Percentiles rank a stretch among this genome's conserved stretches.
Evolutionary conservation across 768 basidiomycete species (phyloP).

Genomic region (Lentinula guzmanii): DNA sequence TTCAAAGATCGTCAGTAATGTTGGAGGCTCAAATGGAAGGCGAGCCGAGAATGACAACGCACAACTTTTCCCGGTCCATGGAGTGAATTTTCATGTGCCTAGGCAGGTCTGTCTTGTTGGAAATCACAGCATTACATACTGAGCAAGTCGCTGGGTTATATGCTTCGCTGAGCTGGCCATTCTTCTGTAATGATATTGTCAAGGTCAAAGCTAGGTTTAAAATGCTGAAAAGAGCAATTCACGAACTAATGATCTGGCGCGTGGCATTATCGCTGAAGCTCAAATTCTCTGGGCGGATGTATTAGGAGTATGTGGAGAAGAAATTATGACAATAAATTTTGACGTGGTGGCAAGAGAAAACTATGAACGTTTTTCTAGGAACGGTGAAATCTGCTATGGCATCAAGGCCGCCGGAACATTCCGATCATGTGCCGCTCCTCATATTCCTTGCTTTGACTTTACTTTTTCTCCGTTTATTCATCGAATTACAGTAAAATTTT

Average conservation of each 20-base stretch:
- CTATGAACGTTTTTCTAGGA: not conserved
- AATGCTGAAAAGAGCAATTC: not conserved
- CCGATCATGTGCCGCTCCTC: not conserved
- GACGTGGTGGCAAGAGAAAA: not conserved
- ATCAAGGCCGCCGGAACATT: not conserved
- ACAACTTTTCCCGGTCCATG: slow-evolving; percentile 14
- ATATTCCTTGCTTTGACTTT: not conserved
- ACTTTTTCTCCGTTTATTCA: not conserved
- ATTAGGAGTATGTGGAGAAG: not conserved
- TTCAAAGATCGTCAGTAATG: not conserved
- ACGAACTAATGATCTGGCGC: slow-evolving; percentile 2
- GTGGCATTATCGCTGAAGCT: not conserved
- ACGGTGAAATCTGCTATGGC: not conserved
- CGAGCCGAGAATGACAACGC: slow-evolving; percentile 2
- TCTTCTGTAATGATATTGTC: not conserved
- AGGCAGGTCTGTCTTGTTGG: slow-evolving; percentile 16
- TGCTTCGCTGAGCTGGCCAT: slow-evolving; percentile 2
- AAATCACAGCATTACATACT: slow-evolving; percentile 10
- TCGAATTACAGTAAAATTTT: not conserved
- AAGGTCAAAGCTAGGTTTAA: slow-evolving; percentile 4
- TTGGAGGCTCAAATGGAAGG: not conserved
- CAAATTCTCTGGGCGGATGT: not conserved
- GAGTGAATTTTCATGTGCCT: slow-evolving; percentile 18
- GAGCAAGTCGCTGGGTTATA: not conserved
- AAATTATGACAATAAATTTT: not conserved